A percentile compares a stretch with the other conserved stretches of the same genome.
Conservation (phyloP, 1,284 basidiomycete species). For the Cystobasidium slooffiae region DNA sequence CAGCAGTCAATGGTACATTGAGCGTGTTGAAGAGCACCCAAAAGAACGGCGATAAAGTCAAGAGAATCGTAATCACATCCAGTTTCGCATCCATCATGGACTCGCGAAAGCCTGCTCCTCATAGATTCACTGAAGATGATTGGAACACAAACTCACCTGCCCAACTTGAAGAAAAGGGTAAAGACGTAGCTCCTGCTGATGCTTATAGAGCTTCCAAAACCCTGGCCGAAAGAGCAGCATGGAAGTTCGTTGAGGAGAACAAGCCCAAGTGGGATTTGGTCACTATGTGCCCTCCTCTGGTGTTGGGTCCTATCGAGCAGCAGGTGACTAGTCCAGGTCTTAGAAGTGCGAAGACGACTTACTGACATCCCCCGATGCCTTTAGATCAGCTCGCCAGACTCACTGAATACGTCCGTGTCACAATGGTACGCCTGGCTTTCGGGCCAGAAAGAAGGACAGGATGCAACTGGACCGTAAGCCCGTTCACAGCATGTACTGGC, state of each 20-base stretch:
- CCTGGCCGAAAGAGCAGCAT: constrained; percentile 52
- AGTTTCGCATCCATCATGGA: constrained; percentile 56
- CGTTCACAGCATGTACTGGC: not conserved
- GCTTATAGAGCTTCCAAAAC: constrained; percentile 45
- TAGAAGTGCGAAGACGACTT: not conserved
- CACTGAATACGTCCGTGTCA: constrained; percentile 49
- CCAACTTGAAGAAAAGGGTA: constrained; percentile 51
- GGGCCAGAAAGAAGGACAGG: constrained; percentile 30
- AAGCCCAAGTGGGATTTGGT: constrained; percentile 40
- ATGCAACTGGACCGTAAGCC: constrained; percentile 29
- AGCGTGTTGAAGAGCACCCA: constrained; percentile 57
- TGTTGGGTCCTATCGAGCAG: constrained; percentile 37
- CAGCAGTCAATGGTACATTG: constrained; percentile 61
- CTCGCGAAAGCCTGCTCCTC: constrained; percentile 46
- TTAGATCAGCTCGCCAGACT: constrained; percentile 42
- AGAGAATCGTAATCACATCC: constrained; percentile 59
- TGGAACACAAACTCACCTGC: constrained; percentile 49
- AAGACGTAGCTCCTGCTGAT: constrained; percentile 36
- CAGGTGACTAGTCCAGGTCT: not conserved
- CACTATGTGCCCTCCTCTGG: constrained; percentile 46
- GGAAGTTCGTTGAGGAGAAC: constrained; percentile 50
- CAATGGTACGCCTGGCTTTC: constrained; percentile 40
- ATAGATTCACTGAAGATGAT: constrained; percentile 51
- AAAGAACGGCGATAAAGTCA: constrained; percentile 54
- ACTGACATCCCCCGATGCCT: not conserved